Evolutionary conservation across 1,139 yeast genomes (phyloP), one percentile per base, ranked within the genome.

Genomic region (Nakaseomyces bracarensis): DNA sequence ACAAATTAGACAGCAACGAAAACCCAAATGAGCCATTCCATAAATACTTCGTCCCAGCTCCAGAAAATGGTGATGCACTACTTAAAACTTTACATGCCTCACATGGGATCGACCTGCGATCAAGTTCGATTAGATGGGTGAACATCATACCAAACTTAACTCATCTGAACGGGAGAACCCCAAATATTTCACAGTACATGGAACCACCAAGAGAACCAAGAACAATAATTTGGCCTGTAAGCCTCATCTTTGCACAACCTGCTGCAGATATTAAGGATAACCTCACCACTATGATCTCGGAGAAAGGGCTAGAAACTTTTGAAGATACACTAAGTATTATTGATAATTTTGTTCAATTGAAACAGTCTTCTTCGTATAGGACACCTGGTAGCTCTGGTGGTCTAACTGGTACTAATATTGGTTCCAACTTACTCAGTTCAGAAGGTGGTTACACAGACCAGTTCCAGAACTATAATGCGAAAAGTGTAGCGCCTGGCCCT

Each of bases 181-280:
- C 86, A 0, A 68, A 69, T n/a, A 70, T 82, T 2, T 66, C 86
- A 9, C 68, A 70, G 27, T 82, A 64, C 47, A 53, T 75, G 37
- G 76, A 72, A 51, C 65, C 68, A 3, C 77, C 71, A 1, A 71
- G 70, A 10, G 77, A 77, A 52, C 69, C 68, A 27, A 78, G 79
- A 53, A 75, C 68, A 45, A 73, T 82, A 2, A 61, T 77, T 39
- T 82, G 93, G 93, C 93, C 93, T 0, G 65, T 81, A 59, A 73
- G 71, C 41, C 63, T 82, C 19, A 79, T 89, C 51, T 67, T 75
- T 42, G 63, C 75, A 7, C 91, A 82, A 52, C 65, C 50, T 2
- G 49, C 58, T 13, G 30, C 46, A 11, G 44, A 48, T 23, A 29
- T 34, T 2, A 41, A 36, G 23, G 40, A 30, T 21, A 18, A 38